These are phyloP conservation scores for Ustanciosporium gigantosporum DNA, from an alignment of 1,284 basidiomycete species.

Conservation along the genomic window DNA sequence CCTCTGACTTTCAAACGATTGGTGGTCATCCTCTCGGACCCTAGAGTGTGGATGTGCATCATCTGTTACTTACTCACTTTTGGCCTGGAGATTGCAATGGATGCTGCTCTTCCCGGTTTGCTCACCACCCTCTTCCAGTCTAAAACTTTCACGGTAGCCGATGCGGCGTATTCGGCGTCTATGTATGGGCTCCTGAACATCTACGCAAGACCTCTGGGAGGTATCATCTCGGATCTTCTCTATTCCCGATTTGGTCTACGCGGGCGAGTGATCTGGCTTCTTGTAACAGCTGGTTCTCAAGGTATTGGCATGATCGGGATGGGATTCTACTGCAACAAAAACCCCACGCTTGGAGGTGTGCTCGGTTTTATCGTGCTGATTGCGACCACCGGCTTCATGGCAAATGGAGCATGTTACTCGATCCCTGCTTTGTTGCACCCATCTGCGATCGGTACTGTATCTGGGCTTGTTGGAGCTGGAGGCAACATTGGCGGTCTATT, in stretches of 20 bases:
- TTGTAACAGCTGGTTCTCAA: slow-evolving; percentile 65
- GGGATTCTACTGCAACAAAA: slow-evolving; percentile 64
- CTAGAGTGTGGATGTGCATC: slow-evolving; percentile 70
- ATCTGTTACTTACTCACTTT: slow-evolving; percentile 66
- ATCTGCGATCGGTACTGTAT: slow-evolving; percentile 46
- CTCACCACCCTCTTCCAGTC: slow-evolving; percentile 63
- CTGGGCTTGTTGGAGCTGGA: slow-evolving; percentile 44
- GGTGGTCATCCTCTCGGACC: slow-evolving; percentile 62
- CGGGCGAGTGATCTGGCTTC: slow-evolving; percentile 67
- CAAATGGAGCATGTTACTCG: slow-evolving; percentile 51
- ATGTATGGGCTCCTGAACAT: slow-evolving; percentile 68
- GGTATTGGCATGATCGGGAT: slow-evolving; percentile 65
- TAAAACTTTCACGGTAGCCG: slow-evolving; percentile 65
- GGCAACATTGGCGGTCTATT: slow-evolving; percentile 51
- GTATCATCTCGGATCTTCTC: slow-evolving; percentile 66
- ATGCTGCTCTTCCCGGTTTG: slow-evolving; percentile 67
- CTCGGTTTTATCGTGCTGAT: slow-evolving; percentile 51
- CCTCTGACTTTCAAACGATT: slow-evolving; percentile 63
- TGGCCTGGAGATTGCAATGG: slow-evolving; percentile 69
- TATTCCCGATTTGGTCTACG: slow-evolving; percentile 65
- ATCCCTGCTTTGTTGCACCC: slow-evolving; percentile 47
- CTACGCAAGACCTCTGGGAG: slow-evolving; percentile 66
- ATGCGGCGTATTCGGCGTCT: slow-evolving; percentile 63
- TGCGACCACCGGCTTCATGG: slow-evolving; percentile 48
- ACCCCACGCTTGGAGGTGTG: slow-evolving; percentile 41